These are phyloP conservation scores for Chaetomiaceae sp. DNA, from an alignment of 2,329 filamentous ascomycete species.

Conservation along the genomic window DNA sequence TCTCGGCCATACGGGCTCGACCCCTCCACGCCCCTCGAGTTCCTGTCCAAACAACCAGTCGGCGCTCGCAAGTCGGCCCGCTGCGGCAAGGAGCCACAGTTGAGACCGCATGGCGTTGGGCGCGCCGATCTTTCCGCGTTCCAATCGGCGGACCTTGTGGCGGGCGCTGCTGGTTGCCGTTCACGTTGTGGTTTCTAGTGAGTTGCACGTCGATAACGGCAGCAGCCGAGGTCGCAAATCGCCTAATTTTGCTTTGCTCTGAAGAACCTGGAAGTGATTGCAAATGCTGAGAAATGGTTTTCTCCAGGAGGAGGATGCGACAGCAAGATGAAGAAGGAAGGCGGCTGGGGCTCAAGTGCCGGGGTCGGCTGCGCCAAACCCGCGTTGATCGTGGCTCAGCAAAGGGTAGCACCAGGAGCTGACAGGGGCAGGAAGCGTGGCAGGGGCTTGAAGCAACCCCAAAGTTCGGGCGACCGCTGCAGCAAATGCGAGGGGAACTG, in stretches of 20 bases:
- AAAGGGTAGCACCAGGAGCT: too few species aligned
- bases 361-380: too few species aligned
- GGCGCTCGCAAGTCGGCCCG: conserved; percentile 5
- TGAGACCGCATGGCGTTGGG: conserved; percentile 6
- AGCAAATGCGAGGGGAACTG: too few species aligned
- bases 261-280: background rate
- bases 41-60: conserved; percentile 8
- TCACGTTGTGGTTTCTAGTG: too few species aligned
- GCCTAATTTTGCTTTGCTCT: background rate
- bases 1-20: conserved; percentile 1
- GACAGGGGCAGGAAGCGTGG: too few species aligned
- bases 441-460: too few species aligned
- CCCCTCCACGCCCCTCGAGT: conserved; percentile 2
- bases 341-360: too few species aligned
- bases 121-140: background rate
- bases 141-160: background rate
- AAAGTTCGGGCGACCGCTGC: too few species aligned
- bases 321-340: too few species aligned
- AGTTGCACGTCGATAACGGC: background rate
- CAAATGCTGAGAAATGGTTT: too few species aligned
- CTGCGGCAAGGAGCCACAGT: conserved; percentile 10
- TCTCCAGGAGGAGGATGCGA: too few species aligned
- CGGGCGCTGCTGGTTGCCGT: background rate
- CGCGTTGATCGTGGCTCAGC: too few species aligned
- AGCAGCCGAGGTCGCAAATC: background rate